These are phyloP conservation scores for Penicillium sp. DNA, from an alignment of 2,329 filamentous ascomycete genomes.

Conservation along the genomic window DNA sequence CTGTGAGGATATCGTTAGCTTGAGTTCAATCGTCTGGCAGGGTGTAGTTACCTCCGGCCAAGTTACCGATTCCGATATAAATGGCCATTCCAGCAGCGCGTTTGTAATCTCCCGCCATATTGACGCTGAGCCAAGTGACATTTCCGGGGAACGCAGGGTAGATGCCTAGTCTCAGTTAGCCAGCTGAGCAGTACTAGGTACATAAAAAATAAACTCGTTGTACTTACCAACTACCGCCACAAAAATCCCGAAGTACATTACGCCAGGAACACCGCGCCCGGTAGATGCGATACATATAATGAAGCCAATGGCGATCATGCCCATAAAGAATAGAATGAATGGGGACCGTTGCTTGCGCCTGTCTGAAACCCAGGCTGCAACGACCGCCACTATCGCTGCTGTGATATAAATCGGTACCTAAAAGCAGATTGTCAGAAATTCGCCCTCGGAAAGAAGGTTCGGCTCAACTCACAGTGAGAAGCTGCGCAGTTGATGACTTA, in stretches of 20 bases:
- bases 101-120: conserved; percentile 59
- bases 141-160: conserved; percentile 51
- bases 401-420: conserved; percentile 44
- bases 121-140: conserved; percentile 61
- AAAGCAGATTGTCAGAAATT: background rate
- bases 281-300: conserved; percentile 50
- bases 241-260: conserved; percentile 53
- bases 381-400: conserved; percentile 40
- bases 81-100: conserved; percentile 65
- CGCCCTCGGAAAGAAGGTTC: too few species aligned
- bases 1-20: conserved; percentile 32
- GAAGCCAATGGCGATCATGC: conserved; percentile 59
- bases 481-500: conserved; percentile 40
- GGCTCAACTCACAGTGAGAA: conserved; percentile 35
- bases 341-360: conserved; percentile 54
- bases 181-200: too few species aligned
- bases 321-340: conserved; percentile 58
- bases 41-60: conserved; percentile 35
- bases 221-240: conserved; percentile 47
- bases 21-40: background rate
- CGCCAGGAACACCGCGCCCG: conserved; percentile 38
- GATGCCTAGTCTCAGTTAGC: conserved; percentile 34
- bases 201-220: too few species aligned
- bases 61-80: conserved; percentile 63
- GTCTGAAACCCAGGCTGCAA: conserved; percentile 60